Base-by-base conservation (phyloP, 306 rosid species). In the Quercus mongolica region DNA sequence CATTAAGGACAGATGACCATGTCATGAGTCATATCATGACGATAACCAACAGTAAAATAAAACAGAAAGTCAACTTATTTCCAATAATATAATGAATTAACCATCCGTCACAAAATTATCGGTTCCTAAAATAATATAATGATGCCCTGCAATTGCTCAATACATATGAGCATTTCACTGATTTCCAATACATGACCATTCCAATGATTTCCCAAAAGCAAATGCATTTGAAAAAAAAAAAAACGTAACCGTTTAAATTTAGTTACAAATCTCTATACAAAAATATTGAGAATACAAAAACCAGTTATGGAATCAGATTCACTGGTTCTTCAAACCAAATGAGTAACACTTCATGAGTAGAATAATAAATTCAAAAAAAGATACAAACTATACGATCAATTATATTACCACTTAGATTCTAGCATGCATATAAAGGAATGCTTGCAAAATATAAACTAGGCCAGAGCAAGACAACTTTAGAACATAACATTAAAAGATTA, bases 1-100 rank as follows among this genome's bases (percentile, higher is more conserved):
- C 61, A 84, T 72, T 18, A 76, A 61, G 33, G 64, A 76, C 49
- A 55, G 7, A 79, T 14, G n/a, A 18, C 35, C 23, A n/a, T 13
- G 13, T 9, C 20, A 23, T 3, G 3, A 13, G 20, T 56, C 1
- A 57, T 35, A 19, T 38, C 52, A 67, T 2, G 14, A 64, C 35
- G 69, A 62, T 71, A 0, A 26, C 20, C 54, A 49, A 49, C 54
- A 11, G 54, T 12, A 1, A 38, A 41, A 41, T 41, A 41, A 41
- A 2, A 41, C 12, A 41, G 46, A 41, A 8, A 71, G 51, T 21
- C 12, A 17, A 21, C 18, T 33, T 21, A 38, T 23, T 15, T 31
- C 31, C 25, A 61, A 38, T 6, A 73, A 41, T 8, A 41, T 41
- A 8, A 41, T 41, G 46, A 41, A 41, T 41, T 41, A 38, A 38